Conservation (phyloP, 306 rosid species). For the Psophocarpus tetragonolobus region DNA sequence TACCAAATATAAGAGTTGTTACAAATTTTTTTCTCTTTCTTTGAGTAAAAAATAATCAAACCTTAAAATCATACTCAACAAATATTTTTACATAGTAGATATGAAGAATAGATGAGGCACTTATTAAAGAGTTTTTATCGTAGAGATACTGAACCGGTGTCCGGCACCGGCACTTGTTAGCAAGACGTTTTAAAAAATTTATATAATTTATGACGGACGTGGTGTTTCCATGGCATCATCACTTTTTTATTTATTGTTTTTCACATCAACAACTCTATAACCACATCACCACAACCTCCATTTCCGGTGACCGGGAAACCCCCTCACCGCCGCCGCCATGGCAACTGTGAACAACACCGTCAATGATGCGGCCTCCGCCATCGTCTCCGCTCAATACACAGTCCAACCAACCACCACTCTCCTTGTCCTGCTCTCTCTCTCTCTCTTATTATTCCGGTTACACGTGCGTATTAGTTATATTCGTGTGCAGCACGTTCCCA, state of each 20-base stretch:
- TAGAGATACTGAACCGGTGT: no score
- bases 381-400: conserved; percentile 64
- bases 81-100: no score
- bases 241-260: background rate
- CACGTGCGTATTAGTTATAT: background rate
- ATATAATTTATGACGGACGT: no score
- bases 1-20: no score
- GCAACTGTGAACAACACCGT: conserved; percentile 49
- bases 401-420: conserved; percentile 49
- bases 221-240: background rate
- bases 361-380: conserved; percentile 81
- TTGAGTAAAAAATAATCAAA: no score
- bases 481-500: background rate
- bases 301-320: conserved; percentile 16
- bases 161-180: no score
- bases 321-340: conserved; percentile 33
- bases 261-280: conserved; percentile 11
- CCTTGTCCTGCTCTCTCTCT: conserved; percentile 38
- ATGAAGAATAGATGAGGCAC: no score
- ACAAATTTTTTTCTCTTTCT: no score
- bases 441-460: background rate
- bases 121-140: no score
- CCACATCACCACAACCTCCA: conserved; percentile 27
- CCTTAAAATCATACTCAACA: no score
- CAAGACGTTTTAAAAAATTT: no score